A percentile compares a stretch with the other conserved stretches of the same genome.
These are phyloP conservation scores for Fusarium pininemorale DNA, from an alignment of 2,329 filamentous ascomycete species.

Conservation along the genomic window DNA sequence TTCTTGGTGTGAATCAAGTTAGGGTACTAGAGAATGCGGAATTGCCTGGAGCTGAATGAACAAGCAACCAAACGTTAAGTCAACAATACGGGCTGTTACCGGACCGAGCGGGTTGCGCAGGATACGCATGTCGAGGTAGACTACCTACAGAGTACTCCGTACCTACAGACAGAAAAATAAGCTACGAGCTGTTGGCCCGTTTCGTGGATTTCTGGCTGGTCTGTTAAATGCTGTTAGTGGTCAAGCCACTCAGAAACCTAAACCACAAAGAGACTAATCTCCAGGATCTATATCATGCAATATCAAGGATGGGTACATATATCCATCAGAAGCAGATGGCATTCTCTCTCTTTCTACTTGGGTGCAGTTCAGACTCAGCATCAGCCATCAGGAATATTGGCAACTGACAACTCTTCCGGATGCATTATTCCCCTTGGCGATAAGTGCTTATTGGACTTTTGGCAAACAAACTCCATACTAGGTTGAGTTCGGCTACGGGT, in stretches of 20 bases:
- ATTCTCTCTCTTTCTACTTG: not conserved
- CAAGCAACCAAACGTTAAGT: not conserved
- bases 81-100: not conserved
- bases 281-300: slow-evolving; percentile 1
- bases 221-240: not conserved
- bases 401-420: not conserved
- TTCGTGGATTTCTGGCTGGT: not conserved
- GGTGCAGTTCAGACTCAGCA: not conserved
- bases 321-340: not conserved
- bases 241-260: not conserved
- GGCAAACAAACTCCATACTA: slow-evolving; percentile 13
- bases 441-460: not conserved
- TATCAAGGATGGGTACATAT: not conserved
- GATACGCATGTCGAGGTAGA: not conserved
- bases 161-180: not conserved
- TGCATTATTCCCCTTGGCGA: not conserved
- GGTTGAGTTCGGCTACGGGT: slow-evolving; percentile 27
- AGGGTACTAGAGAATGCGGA: not conserved
- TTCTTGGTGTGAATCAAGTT: not conserved
- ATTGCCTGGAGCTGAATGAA: not conserved
- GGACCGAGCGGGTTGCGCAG: not conserved
- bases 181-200: not conserved
- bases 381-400: not conserved
- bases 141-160: not conserved
- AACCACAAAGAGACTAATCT: not conserved